phyloP scores from a whole-genome alignment of 306 rosid species.

The Spatholobus suberectus region DNA sequence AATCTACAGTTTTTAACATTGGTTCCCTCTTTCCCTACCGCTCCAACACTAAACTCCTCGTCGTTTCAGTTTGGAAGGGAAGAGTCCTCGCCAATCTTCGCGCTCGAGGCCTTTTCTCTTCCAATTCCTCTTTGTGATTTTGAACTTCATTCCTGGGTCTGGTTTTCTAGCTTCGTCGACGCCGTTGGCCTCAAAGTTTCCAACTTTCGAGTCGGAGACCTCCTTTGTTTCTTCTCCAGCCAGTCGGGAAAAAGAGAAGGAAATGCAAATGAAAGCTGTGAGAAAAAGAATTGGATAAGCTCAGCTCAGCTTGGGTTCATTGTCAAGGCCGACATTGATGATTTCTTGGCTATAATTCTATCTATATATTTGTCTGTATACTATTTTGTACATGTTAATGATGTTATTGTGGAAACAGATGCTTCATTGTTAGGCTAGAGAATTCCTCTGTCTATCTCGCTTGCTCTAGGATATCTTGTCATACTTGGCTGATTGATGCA shows the following conservation, averaged over 20 bases:
- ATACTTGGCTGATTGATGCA: conserved; percentile 36
- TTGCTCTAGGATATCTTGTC: too few species aligned
- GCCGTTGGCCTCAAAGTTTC: conserved; percentile 76
- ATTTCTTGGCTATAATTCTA: conserved; percentile 79
- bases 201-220: conserved; percentile 68
- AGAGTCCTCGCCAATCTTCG: too few species aligned
- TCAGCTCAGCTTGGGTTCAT: too few species aligned
- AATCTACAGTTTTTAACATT: too few species aligned
- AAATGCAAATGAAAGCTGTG: too few species aligned
- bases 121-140: too few species aligned
- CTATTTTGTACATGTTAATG: conserved; percentile 22
- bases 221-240: conserved; percentile 69
- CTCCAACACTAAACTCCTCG: too few species aligned
- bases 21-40: too few species aligned
- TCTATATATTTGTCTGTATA: conserved; percentile 27
- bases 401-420: conserved; percentile 24
- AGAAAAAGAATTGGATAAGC: too few species aligned
- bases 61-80: too few species aligned
- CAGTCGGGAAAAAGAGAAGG: too few species aligned
- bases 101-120: too few species aligned
- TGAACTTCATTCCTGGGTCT: conserved; percentile 88
- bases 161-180: conserved; percentile 85
- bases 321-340: conserved; percentile 95
- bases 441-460: conserved; percentile 13
- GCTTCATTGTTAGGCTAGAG: conserved; percentile 22